Base-by-base conservation (phyloP, 1,139 yeast genomes). In the Saccharomycopsis hybrid region DNA sequence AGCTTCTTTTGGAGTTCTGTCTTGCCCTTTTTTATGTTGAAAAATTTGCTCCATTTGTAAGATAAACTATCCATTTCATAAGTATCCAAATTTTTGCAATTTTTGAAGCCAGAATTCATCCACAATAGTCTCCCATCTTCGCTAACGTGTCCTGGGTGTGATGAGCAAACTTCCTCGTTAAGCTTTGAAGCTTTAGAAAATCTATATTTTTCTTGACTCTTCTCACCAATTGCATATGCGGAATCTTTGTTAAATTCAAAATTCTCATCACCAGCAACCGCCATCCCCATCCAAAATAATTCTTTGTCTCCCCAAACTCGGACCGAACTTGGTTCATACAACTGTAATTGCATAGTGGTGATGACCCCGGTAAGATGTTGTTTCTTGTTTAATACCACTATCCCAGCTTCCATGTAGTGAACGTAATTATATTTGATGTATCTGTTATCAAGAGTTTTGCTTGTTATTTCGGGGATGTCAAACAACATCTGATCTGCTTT, bases 101-200 rank as follows among this genome's bases (percentile, higher is more conserved):
- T 73, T 2, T 69, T 65, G 57, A 74, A 72, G 1, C 82, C 82
- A 1, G 80, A 76, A 57, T 77, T 77, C 41, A 77, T 70, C 82
- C 82, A 77, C 13, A 77, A 55, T 40, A 77, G 59, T 33, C 65
- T 65, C 1, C 72, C 73, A 25, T 61, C 60, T 53, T 70, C 62
- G 37, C 56, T 56, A 3, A 63, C 51, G 56, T 73, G 77, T 4
- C 72, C 77, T 1, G 78, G 77, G 56, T 72, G 77, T 11, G 72
- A 67, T 3, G 74, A 65, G 53, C 77, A 72, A 4, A 72, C 41
- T 56, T 73, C 78, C 7, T 51, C 49, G 1, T 13, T 35, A 3
- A 52, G 60, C 44, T 49, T 48, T 18, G 56, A 51, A 38, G 58
- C 43, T 36, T 56, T 48, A 11, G 48, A 47, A 36, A 41, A 47